Evolutionary conservation across 2,329 filamentous ascomycete species (phyloP).

Genomic region (Venturiaceae sp.): DNA sequence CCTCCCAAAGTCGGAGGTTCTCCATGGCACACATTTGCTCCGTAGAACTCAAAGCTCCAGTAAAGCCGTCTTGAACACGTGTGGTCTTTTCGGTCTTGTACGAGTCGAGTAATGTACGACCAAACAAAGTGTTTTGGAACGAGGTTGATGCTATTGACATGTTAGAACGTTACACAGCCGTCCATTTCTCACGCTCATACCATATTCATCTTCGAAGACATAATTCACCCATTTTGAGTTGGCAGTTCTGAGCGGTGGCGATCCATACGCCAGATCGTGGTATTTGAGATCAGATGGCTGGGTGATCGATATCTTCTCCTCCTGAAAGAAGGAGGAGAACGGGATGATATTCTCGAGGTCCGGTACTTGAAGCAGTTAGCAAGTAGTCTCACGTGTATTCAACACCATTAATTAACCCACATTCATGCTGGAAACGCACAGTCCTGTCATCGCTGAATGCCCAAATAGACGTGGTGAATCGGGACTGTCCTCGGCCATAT

Average conservation of each 20-base stretch:
- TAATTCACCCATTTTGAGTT: slow-evolving; percentile 37
- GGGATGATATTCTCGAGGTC: slow-evolving; percentile 32
- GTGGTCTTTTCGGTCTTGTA: slow-evolving; percentile 34
- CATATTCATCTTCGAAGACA: slow-evolving; percentile 24
- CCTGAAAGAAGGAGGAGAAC: slow-evolving; percentile 34
- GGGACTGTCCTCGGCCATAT: slow-evolving; percentile 22
- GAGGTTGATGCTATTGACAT: slow-evolving; percentile 18
- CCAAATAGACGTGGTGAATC: slow-evolving; percentile 35
- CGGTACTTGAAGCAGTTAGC: slow-evolving; percentile 15
- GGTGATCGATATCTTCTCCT: slow-evolving; percentile 32
- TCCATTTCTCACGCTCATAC: slow-evolving; percentile 12
- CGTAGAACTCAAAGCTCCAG: slow-evolving; percentile 31
- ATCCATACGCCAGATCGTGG: slow-evolving; percentile 26
- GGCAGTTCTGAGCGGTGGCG: slow-evolving; percentile 20
- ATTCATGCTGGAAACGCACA: slow-evolving; percentile 31
- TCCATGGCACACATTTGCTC: slow-evolving; percentile 40
- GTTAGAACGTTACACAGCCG: not conserved
- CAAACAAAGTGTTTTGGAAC: slow-evolving; percentile 38
- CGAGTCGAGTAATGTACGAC: slow-evolving; percentile 30
- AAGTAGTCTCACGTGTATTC: not conserved
- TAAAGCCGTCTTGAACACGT: slow-evolving; percentile 33
- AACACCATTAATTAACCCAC: slow-evolving; percentile 9
- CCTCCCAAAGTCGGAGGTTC: slow-evolving; percentile 36
- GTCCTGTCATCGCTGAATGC: slow-evolving; percentile 31
- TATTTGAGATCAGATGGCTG: slow-evolving; percentile 28